Evolutionary conservation across 306 rosid species (phyloP), one percentile per base, ranked within the genome.

Genomic region (Corylus heterophylla): DNA sequence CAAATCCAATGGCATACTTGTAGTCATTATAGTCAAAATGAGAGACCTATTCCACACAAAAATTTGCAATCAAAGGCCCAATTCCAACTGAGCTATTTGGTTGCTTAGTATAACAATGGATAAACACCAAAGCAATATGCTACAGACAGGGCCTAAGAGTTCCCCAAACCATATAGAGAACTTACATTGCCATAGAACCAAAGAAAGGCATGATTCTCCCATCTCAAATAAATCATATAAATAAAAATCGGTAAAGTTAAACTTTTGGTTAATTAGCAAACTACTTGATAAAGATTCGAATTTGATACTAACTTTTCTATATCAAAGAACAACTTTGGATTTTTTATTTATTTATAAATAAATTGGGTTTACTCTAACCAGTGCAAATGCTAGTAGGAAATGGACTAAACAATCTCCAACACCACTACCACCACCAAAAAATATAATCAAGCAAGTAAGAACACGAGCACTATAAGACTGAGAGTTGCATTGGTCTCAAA

Each of bases 1-100:
- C 5, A 73, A 68, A 58, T 67, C 37, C 74, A 47, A n/a, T 22
- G 56, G 67, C 13, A 70, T 54, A 54, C 44, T 54, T 70, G 16
- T n/a, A 35, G 42, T 66, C 3, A 39, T 16, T 39, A 66, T 8
- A 18, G 71, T 66, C 50, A 39, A 66, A 66, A 66, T 1, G 13
- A 66, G 71, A 66, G 27, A 66, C 17, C 49, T 9, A 25, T 63
- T 39, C 47, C 48, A 37, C 13, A 8, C 6, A 66, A 66, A 66
- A 42, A 8, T 14, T 42, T 6, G 0, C 8, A 12, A n/a, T 67
- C 72, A 10, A 44, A n/a, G 27, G 13, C 29, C 48, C 3, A 1
- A 66, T 66, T 37, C 31, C 71, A 66, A 16, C 49, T 13, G 35
- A 66, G 20, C 48, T 37, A 14, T 17, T 62, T 62, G 20, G 3